Percentiles rank a stretch among this genome's conserved stretches.
phyloP scores from a whole-genome alignment of 805 yeast species.

The Candida quercuum region DNA sequence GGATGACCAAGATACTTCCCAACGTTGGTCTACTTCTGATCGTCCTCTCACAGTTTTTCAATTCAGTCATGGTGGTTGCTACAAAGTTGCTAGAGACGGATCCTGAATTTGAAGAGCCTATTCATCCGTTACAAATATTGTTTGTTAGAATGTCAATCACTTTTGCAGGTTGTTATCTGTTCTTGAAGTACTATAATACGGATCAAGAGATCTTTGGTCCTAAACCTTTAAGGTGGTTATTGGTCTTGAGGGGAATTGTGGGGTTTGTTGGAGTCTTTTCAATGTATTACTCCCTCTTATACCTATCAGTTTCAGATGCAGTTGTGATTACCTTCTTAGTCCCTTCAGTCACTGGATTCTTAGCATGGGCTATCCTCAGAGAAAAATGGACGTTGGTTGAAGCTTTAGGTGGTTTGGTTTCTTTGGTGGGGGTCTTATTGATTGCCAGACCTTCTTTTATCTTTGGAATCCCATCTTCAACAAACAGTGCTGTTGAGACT shows the following conservation, averaged over 20 bases:
- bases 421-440: slow-evolving; percentile 70
- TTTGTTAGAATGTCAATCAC: slow-evolving; percentile 77
- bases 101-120: slow-evolving; percentile 48
- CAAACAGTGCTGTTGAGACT: slow-evolving; percentile 40
- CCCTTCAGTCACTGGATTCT: slow-evolving; percentile 70
- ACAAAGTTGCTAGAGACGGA: slow-evolving; percentile 73
- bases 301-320: slow-evolving; percentile 74
- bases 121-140: slow-evolving; percentile 75
- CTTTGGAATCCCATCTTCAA: slow-evolving; percentile 39
- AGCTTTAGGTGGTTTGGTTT: slow-evolving; percentile 59
- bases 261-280: slow-evolving; percentile 84
- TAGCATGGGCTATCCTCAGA: slow-evolving; percentile 61
- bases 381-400: slow-evolving; percentile 67
- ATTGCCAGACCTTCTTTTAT: slow-evolving; percentile 79
- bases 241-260: slow-evolving; percentile 57
- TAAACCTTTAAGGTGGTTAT: slow-evolving; percentile 42
- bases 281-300: slow-evolving; percentile 67
- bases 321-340: slow-evolving; percentile 72
- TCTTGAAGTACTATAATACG: slow-evolving; percentile 47
- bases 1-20: slow-evolving; percentile 11
- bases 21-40: slow-evolving; percentile 50
- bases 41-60: slow-evolving; percentile 63
- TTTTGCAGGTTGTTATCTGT: slow-evolving; percentile 47
- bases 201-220: slow-evolving; percentile 72
- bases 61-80: slow-evolving; percentile 69